Base-by-base conservation (phyloP, 352 stramenopile genomes). In the Aphanomyces astaci region DNA sequence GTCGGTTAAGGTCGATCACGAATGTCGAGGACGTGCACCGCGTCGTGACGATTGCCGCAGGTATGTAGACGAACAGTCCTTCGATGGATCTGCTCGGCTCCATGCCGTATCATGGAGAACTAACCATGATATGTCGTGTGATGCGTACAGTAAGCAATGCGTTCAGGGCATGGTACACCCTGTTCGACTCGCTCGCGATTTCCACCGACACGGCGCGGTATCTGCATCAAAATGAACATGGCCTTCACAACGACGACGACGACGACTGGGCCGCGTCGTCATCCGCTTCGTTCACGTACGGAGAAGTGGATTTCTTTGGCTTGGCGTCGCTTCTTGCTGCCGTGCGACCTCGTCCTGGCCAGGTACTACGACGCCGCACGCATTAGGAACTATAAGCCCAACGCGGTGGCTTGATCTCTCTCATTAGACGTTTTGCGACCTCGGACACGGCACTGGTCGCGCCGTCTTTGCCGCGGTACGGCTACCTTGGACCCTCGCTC, bases 251-350 rank as follows among this genome's bases (percentile, higher is more conserved):
- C 15, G 11, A 11, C 13, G n/a, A 22, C 31, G 10, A 52, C 24
- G 11, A 36, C 25, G 30, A 63, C 54, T 1, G 28, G 11, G 24
- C 11, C 15, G 39, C 10, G 22, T 33, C 62, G 9, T 57, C 15
- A 17, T 59, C 60, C 19, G 22, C 60, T n/a, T 68, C 62, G 31
- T 28, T 68, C 17, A n/a, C 55, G 40, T 68, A 68, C 36, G 62
- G 62, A 22, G 62, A 68, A 59, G 33, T 68, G 1, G 62, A 68
- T 27, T 68, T 68, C 46, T 68, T 68, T 48, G 62, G 62, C 2
- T 60, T 60, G 24, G 62, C 62, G 11, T 40, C 28, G 3, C 28
- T 68, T 13, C 22, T 68, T 3, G 62, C 49, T 15, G 25, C 19
- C 2, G 3, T 68, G 5, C 22, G 17, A 24, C 62, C 62, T 11